Evolutionary conservation across 1,139 yeast genomes (phyloP), one percentile per base, ranked within the genome.

Genomic region (Meyerozyma sp.): DNA sequence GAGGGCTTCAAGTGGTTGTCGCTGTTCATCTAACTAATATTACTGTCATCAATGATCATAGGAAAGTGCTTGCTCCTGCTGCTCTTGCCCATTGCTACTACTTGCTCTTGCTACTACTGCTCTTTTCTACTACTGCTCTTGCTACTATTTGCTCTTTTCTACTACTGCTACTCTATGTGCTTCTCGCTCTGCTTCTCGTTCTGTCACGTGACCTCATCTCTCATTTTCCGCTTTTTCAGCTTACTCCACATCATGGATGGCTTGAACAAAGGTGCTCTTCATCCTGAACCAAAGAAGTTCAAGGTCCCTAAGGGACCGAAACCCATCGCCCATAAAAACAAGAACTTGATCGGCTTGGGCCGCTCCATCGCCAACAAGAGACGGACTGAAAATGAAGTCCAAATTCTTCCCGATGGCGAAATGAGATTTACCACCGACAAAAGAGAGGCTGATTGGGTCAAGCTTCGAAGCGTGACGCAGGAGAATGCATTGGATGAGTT

Each of bases 1-100:
- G 96, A 90, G 56, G 97, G 95, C 51, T 89, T 90, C 79, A 86
- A 86, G 75, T 90, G 96, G 97, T 80, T 91, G 64, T 86, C 96
- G 49, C 95, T 90, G 71, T 90, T 86, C 68, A 91, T 91, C 59
- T 90, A 77, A 27, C 13, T 27, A 10, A 21, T 27, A n/a, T n/a
- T 27, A 27, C 5, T 27, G 13, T 27, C 29, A 27, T 27, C 11
- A 8, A 26, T 26, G 3, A 26, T 10, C 11, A 26, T 4, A 26
- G 3, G 18, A 26, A 26, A 10, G 28, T 26, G 28, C 3, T 26
- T 21, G 23, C 23, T 20, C 4, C 23, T 20, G 23, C 23, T 20
- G 6, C 23, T 20, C 5, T 6, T 20, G 4, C 6, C 6, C 23
- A 20, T 20, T 6, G 23, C n/a, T 27, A 2, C 29, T 27, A 27